A percentile compares a stretch with the other conserved stretches of the same genome.
Conservation (phyloP, 225 moss, liverwort and hornwort species). For the Pseudisothecium myosuroides region DNA sequence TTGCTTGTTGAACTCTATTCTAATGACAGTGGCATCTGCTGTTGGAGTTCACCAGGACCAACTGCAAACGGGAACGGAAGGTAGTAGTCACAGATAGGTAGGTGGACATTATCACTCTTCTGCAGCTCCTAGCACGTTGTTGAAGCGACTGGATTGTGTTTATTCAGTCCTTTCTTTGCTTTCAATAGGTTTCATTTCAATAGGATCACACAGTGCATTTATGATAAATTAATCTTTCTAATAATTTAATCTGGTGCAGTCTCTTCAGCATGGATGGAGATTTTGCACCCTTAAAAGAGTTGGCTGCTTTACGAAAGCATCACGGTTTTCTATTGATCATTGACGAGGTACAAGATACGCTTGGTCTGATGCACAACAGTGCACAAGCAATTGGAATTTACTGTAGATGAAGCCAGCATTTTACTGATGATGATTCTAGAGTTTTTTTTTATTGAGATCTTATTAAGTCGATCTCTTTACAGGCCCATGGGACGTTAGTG, state of each 20-base stretch:
- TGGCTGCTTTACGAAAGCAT: slow-evolving; percentile 57
- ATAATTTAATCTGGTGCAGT: slow-evolving; percentile 33
- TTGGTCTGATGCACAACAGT: neutral
- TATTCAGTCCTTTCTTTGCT: neutral
- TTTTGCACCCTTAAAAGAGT: slow-evolving; percentile 68
- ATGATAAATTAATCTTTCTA: neutral
- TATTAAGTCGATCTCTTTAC: neutral
- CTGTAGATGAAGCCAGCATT: neutral
- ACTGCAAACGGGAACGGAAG: slow-evolving; percentile 65
- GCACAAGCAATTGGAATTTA: neutral
- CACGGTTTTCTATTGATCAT: slow-evolving; percentile 68
- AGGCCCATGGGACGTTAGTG: slow-evolving; percentile 97
- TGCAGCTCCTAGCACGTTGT: neutral
- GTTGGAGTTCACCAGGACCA: slow-evolving; percentile 35
- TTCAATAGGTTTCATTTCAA: neutral
- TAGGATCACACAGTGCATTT: neutral
- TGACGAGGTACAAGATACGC: slow-evolving; percentile 62
- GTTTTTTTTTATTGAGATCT: neutral
- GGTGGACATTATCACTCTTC: neutral
- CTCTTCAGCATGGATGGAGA: slow-evolving; percentile 99
- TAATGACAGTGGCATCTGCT: neutral
- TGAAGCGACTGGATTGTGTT: neutral
- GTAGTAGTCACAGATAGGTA: slow-evolving; percentile 93
- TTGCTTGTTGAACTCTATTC: neutral
- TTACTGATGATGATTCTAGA: neutral